A percentile compares a stretch with the other conserved stretches of the same genome.
Evolutionary conservation across 371 early-diverging fungal genomes (phyloP).

Genomic region (Mortierella sp.): DNA sequence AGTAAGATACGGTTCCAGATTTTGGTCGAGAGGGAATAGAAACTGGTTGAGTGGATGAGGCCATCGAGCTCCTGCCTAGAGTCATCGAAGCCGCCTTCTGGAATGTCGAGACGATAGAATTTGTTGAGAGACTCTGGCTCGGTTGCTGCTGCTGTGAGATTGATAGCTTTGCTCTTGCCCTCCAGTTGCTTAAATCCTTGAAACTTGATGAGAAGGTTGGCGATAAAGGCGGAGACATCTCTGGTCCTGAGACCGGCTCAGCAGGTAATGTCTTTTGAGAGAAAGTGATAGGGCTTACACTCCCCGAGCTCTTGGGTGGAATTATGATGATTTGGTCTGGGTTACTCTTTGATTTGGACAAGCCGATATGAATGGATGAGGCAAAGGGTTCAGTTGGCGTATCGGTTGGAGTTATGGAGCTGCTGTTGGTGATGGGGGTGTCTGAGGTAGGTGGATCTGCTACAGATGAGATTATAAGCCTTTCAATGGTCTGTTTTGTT

Average conservation of each 20-base stretch:
- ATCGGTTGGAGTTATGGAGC: conserved; percentile 5
- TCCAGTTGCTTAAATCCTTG: conserved; percentile 31
- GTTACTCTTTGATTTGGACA: background rate
- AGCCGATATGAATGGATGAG: background rate
- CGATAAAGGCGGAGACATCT: conserved; percentile 35
- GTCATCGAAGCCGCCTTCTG: conserved; percentile 47
- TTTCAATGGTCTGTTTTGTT: conserved; percentile 19
- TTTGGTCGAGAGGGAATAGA: conserved; percentile 22
- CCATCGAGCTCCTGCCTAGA: conserved; percentile 22
- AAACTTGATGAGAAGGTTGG: conserved; percentile 19
- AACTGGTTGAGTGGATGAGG: conserved; percentile 23
- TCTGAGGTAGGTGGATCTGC: conserved; percentile 4
- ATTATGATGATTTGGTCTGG: background rate
- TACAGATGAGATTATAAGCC: conserved; percentile 18
- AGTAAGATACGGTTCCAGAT: conserved; percentile 13
- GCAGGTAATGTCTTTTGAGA: conserved; percentile 15
- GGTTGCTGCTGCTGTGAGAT: conserved; percentile 9
- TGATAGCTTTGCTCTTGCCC: conserved; percentile 11
- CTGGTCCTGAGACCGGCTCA: conserved; percentile 17
- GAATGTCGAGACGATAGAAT: conserved; percentile 43
- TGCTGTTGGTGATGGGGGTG: background rate
- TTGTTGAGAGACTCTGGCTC: conserved; percentile 23
- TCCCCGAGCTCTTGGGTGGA: conserved; percentile 9
- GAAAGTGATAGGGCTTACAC: conserved; percentile 5
- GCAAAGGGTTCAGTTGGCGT: conserved; percentile 14